A percentile compares a stretch with the other conserved stretches of the same genome.
These are phyloP conservation scores for Priceomyces melissophilus DNA, from an alignment of 805 yeast species.

Conservation along the genomic window DNA sequence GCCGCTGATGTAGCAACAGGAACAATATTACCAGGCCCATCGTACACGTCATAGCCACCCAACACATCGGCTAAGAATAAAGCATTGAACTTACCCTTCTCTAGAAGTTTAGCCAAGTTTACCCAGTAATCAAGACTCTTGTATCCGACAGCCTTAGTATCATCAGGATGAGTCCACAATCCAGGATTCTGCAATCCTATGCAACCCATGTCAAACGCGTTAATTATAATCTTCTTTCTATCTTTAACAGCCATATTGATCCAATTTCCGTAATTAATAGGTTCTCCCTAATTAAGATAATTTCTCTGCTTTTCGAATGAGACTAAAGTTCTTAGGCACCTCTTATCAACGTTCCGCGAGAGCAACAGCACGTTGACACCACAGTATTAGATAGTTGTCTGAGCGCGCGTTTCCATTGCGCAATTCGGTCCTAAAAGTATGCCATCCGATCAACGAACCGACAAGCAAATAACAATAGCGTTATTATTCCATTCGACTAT, in stretches of 20 bases:
- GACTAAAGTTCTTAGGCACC: neutral
- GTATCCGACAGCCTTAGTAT: constrained; percentile 20
- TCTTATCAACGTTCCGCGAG: too few relatives aligned
- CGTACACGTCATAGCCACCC: constrained; percentile 39
- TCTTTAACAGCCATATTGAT: constrained; percentile 2
- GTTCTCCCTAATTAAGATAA: too few relatives aligned
- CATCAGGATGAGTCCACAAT: constrained; percentile 37
- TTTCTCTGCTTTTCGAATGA: neutral
- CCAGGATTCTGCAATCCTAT: constrained; percentile 22
- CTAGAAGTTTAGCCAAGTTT: constrained; percentile 35
- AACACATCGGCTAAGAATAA: constrained; percentile 38
- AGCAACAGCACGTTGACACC: too few relatives aligned
- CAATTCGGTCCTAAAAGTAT: too few relatives aligned
- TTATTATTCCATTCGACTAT: too few relatives aligned
- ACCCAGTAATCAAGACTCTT: constrained; percentile 29
- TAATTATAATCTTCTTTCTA: constrained; percentile 24
- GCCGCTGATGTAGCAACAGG: constrained; percentile 32
- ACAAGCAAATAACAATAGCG: too few relatives aligned
- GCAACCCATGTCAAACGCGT: constrained; percentile 33
- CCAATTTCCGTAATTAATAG: too few relatives aligned
- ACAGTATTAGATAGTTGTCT: too few relatives aligned
- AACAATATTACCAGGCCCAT: constrained; percentile 35
- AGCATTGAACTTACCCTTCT: constrained; percentile 36
- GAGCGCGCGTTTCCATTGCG: too few relatives aligned
- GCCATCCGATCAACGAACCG: too few relatives aligned